Evolutionary conservation across 2,329 filamentous ascomycete species (phyloP).

Genomic region (Lecanicillium sp.): DNA sequence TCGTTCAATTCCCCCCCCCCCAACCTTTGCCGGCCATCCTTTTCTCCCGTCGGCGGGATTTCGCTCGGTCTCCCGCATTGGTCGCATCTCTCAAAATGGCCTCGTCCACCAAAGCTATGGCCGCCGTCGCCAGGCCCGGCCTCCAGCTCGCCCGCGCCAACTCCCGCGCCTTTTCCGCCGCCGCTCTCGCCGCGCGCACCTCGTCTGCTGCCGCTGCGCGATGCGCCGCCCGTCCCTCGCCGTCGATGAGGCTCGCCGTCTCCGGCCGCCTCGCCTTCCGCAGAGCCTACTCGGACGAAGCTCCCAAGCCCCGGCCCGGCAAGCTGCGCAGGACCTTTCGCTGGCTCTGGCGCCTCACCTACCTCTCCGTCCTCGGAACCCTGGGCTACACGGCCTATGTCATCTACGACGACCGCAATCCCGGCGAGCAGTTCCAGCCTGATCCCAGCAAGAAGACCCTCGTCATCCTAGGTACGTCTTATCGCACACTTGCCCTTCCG

Average conservation of each 20-base stretch:
- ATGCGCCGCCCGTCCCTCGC: slow-evolving; percentile 23
- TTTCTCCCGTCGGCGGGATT: background rate
- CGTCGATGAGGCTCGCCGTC: slow-evolving; percentile 29
- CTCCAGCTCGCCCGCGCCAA: slow-evolving; percentile 22
- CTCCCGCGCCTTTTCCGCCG: slow-evolving; percentile 28
- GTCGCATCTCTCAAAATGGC: too few relatives aligned
- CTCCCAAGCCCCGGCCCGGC: slow-evolving; percentile 43
- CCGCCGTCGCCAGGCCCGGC: slow-evolving; percentile 27
- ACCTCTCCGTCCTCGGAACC: slow-evolving; percentile 65
- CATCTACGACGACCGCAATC: slow-evolving; percentile 78
- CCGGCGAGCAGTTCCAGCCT: slow-evolving; percentile 68
- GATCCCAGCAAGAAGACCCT: slow-evolving; percentile 95
- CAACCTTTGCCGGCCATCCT: too few relatives aligned
- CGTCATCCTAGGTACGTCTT: slow-evolving; percentile 80
- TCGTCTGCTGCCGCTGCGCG: slow-evolving; percentile 17
- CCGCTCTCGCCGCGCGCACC: slow-evolving; percentile 19
- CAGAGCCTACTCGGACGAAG: slow-evolving; percentile 46
- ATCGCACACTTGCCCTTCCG: slow-evolving; percentile 2
- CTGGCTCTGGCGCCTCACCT: slow-evolving; percentile 79
- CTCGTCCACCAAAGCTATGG: slow-evolving; percentile 39
- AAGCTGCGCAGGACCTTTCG: slow-evolving; percentile 64
- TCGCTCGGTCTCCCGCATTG: too few relatives aligned
- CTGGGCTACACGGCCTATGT: slow-evolving; percentile 69
- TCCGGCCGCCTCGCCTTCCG: slow-evolving; percentile 36
- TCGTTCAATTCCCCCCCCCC: background rate